A percentile compares a stretch with the other conserved stretches of the same genome.
These are phyloP conservation scores for Cordyceps fumosorosea DNA, from an alignment of 2,329 filamentous ascomycete species.

Conservation along the genomic window DNA sequence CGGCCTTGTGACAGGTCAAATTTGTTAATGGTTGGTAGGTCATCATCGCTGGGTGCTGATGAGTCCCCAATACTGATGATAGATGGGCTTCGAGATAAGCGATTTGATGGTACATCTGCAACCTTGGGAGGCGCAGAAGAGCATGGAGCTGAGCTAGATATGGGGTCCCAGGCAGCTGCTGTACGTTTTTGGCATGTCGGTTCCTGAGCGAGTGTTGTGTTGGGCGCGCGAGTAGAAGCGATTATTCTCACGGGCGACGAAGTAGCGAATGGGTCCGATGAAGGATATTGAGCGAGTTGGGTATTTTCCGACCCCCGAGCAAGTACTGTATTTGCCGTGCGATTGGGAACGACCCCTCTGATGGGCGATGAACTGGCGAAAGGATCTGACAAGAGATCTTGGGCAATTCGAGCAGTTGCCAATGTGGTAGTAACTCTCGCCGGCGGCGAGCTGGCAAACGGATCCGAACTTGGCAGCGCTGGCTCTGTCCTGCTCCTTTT, in stretches of 20 bases:
- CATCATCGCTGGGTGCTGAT: conserved; percentile 37
- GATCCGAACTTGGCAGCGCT: conserved; percentile 21
- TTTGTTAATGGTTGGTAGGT: conserved; percentile 41
- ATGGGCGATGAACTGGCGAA: conserved; percentile 16
- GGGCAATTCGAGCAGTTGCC: not conserved
- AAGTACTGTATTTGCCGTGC: not conserved
- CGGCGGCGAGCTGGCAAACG: conserved; percentile 30
- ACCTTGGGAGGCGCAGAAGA: conserved; percentile 15
- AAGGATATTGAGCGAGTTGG: not conserved
- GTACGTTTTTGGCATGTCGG: not conserved
- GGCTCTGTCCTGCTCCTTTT: conserved; percentile 4
- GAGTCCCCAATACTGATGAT: conserved; percentile 34
- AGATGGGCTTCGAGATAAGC: conserved; percentile 19
- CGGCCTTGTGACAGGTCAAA: conserved; percentile 28
- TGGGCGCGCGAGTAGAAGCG: not conserved
- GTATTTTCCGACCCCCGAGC: too few species aligned
- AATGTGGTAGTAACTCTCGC: not conserved
- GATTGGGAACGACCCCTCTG: not conserved
- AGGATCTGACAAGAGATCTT: not conserved
- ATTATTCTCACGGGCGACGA: conserved; percentile 14
- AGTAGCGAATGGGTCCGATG: conserved; percentile 12
- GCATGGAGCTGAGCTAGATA: conserved; percentile 45
- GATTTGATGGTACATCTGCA: conserved; percentile 24
- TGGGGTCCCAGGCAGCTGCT: conserved; percentile 38
- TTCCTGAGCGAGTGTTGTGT: not conserved